Conservation (phyloP, 1,284 basidiomycete species). For the Somion occarium region DNA sequence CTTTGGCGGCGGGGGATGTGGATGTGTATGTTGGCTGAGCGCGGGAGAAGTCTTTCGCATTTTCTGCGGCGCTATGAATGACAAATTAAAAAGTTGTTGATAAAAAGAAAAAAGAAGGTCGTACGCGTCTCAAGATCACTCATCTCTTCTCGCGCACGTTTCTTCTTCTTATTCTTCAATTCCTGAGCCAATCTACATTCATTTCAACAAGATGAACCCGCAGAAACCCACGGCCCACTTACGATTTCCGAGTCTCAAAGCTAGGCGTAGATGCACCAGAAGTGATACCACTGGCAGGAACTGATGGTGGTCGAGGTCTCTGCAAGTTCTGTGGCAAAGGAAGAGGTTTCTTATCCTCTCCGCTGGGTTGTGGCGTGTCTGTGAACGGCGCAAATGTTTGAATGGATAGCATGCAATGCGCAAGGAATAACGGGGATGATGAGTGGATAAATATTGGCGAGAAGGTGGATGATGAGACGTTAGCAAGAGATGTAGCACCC, state of each 20-base stretch:
- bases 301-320: slow-evolving; percentile 35
- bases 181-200: slow-evolving; percentile 36
- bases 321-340: slow-evolving; percentile 23
- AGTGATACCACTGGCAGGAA: slow-evolving; percentile 31
- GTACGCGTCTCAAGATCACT: slow-evolving; percentile 65
- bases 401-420: neutral
- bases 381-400: slow-evolving; percentile 9
- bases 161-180: slow-evolving; percentile 77
- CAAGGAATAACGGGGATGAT: neutral
- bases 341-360: slow-evolving; percentile 38
- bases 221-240: slow-evolving; percentile 16
- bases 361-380: slow-evolving; percentile 50
- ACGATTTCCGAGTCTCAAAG: slow-evolving; percentile 39
- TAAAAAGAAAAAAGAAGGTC: slow-evolving; percentile 7
- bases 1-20: slow-evolving; percentile 41
- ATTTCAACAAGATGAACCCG: neutral
- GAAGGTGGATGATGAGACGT: slow-evolving; percentile 2
- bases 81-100: neutral
- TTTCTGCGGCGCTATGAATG: slow-evolving; percentile 40
- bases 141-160: slow-evolving; percentile 76
- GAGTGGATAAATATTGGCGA: neutral
- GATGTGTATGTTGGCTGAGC: slow-evolving; percentile 23
- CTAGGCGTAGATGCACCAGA: slow-evolving; percentile 28
- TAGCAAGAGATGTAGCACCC: slow-evolving; percentile 3
- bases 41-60: slow-evolving; percentile 55